Percentiles rank a stretch among this genome's conserved stretches.
Evolutionary conservation across 2,329 filamentous ascomycete genomes (phyloP).

Genomic region (Claviceps sp.): DNA sequence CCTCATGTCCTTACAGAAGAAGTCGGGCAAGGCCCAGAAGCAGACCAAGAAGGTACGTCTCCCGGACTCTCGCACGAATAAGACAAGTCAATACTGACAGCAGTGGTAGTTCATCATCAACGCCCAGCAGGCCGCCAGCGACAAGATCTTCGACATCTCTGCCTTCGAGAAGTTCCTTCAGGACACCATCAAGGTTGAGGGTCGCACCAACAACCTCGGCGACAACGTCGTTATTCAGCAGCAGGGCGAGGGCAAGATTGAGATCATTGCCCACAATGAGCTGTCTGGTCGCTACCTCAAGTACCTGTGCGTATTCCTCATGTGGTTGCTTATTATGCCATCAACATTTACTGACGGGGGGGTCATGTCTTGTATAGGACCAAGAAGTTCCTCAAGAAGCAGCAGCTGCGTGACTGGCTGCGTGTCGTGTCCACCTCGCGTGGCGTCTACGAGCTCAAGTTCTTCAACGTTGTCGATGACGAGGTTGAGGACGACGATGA

Average conservation of each 20-base stretch:
- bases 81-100: not conserved
- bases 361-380: slow-evolving; percentile 44
- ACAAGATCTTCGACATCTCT: slow-evolving; percentile 99
- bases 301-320: slow-evolving; percentile 66
- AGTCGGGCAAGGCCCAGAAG: slow-evolving; percentile 62
- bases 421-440: slow-evolving; percentile 95
- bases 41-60: slow-evolving; percentile 65
- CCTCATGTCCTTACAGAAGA: slow-evolving; percentile 41
- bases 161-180: slow-evolving; percentile 99
- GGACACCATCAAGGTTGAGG: slow-evolving; percentile 99
- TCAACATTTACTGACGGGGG: not conserved
- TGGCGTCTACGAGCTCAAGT: slow-evolving; percentile 98
- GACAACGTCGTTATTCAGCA: slow-evolving; percentile 84
- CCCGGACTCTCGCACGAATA: not conserved
- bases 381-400: slow-evolving; percentile 99
- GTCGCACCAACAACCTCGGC: slow-evolving; percentile 95
- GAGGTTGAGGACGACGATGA: slow-evolving; percentile 97
- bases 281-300: slow-evolving; percentile 99
- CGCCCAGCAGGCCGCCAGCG: slow-evolving; percentile 90
- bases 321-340: not conserved
- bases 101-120: slow-evolving; percentile 85
- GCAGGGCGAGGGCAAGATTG: slow-evolving; percentile 91
- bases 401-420: slow-evolving; percentile 99
- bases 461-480: slow-evolving; percentile 99
- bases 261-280: slow-evolving; percentile 93